Evolutionary conservation across 2,329 filamentous ascomycete species (phyloP).

Genomic region (Nigrograna mackinnonii): DNA sequence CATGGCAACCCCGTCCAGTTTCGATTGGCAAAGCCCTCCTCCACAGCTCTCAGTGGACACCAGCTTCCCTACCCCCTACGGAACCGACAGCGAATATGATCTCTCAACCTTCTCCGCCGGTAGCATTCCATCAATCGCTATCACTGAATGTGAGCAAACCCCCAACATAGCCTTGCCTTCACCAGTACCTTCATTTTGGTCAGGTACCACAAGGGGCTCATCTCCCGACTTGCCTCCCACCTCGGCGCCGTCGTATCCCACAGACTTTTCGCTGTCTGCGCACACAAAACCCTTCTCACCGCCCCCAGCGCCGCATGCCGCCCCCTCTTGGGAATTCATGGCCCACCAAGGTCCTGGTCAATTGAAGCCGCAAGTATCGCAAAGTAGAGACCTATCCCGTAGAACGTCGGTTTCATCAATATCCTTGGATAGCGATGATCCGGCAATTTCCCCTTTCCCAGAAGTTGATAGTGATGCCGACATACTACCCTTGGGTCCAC

Average conservation of each 20-base stretch:
- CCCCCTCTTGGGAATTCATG: conserved; percentile 41
- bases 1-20: conserved; percentile 25
- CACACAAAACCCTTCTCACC: conserved; percentile 21
- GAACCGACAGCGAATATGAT: conserved; percentile 22
- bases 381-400: conserved; percentile 28
- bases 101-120: conserved; percentile 24
- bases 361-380: conserved; percentile 21
- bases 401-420: conserved; percentile 36
- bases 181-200: conserved; percentile 41
- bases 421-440: conserved; percentile 31
- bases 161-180: conserved; percentile 32
- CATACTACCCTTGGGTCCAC: conserved; percentile 26
- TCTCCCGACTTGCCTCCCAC: conserved; percentile 37
- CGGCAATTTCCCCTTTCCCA: conserved; percentile 27
- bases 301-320: conserved; percentile 30
- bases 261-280: conserved; percentile 18
- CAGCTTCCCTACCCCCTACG: conserved; percentile 26
- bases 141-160: conserved; percentile 40
- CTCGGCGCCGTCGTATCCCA: conserved; percentile 25
- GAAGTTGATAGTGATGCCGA: conserved; percentile 30
- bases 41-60: conserved; percentile 29
- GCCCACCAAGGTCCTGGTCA: conserved; percentile 22
- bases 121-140: conserved; percentile 38
- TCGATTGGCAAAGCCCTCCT: conserved; percentile 33
- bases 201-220: conserved; percentile 39